Conservation (phyloP, 2,329 filamentous ascomycete species). For the Graphium sp. region DNA sequence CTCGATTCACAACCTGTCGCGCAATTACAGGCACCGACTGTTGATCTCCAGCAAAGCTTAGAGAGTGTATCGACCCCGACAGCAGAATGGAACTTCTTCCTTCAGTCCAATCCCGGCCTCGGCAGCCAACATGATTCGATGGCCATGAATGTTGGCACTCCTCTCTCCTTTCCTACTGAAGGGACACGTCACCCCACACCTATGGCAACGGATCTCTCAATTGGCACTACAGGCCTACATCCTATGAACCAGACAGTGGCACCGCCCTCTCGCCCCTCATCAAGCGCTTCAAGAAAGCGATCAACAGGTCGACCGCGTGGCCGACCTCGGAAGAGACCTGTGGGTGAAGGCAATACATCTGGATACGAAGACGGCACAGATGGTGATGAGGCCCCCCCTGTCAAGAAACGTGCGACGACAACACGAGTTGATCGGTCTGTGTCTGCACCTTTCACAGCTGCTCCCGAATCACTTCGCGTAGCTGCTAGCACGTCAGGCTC, state of each 20-base stretch:
- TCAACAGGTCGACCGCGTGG: slow-evolving; percentile 37
- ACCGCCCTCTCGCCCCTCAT: slow-evolving; percentile 45
- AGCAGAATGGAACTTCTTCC: slow-evolving; percentile 64
- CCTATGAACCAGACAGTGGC: too few relatives aligned
- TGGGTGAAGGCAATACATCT: slow-evolving; percentile 45
- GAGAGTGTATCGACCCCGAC: slow-evolving; percentile 26
- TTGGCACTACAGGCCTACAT: too few relatives aligned
- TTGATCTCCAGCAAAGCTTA: slow-evolving; percentile 8
- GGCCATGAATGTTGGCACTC: too few relatives aligned
- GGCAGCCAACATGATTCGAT: slow-evolving; percentile 11
- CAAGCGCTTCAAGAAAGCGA: slow-evolving; percentile 35
- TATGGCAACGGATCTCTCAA: too few relatives aligned
- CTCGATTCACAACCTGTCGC: slow-evolving; percentile 9
- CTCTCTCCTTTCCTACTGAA: slow-evolving; percentile 2
- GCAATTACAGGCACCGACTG: slow-evolving; percentile 1
- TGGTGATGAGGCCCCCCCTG: slow-evolving; percentile 30
- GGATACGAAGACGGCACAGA: slow-evolving; percentile 53
- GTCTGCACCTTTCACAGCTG: slow-evolving; percentile 53
- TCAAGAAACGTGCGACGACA: slow-evolving; percentile 61
- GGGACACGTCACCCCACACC: not conserved
- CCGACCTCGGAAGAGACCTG: slow-evolving; percentile 34
- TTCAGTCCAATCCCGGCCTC: slow-evolving; percentile 50
- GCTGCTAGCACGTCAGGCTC: slow-evolving; percentile 82
- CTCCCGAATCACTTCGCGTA: slow-evolving; percentile 70
- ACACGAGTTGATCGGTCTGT: slow-evolving; percentile 58